Percentiles rank a stretch among this genome's conserved stretches.
phyloP scores from a whole-genome alignment of 2,329 filamentous ascomycete species.

The Cytospora mali region DNA sequence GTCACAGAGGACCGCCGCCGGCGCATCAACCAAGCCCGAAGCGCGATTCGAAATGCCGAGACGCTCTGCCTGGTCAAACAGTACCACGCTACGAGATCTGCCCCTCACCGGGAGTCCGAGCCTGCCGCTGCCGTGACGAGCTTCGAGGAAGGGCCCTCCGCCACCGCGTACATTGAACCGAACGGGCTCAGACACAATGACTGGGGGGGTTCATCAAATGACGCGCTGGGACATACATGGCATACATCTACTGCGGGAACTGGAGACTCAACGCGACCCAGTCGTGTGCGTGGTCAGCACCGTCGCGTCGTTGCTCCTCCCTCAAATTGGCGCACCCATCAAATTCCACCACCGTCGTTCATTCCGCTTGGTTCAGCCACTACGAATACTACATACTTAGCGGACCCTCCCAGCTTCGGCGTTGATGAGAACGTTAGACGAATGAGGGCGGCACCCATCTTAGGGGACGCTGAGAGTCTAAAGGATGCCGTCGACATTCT shows the following conservation, averaged over 20 bases:
- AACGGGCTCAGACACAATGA: not conserved
- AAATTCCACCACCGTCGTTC: not conserved
- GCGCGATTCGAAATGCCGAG: slow-evolving; percentile 44
- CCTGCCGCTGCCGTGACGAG: not conserved
- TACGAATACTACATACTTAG: not conserved
- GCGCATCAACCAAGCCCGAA: slow-evolving; percentile 45
- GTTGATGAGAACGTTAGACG: slow-evolving; percentile 14
- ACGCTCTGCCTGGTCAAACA: slow-evolving; percentile 42
- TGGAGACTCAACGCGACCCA: not conserved
- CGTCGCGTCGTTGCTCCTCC: not conserved
- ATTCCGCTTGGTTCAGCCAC: not conserved
- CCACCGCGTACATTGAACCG: not conserved
- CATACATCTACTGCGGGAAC: not conserved
- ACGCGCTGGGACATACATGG: not conserved
- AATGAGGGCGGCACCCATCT: slow-evolving; percentile 8
- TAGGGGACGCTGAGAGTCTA: slow-evolving; percentile 7
- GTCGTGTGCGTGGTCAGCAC: not conserved
- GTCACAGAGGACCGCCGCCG: slow-evolving; percentile 49
- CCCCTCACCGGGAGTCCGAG: slow-evolving; percentile 23
- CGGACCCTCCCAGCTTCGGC: not conserved
- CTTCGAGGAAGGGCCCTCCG: slow-evolving; percentile 10
- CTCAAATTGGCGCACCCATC: not conserved
- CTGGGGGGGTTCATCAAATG: not conserved
- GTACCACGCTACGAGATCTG: slow-evolving; percentile 40
- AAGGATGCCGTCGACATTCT: slow-evolving; percentile 7